These are phyloP conservation scores for Boechera retrofracta DNA, from an alignment of 345 rosid genomes.

Conservation along the genomic window DNA sequence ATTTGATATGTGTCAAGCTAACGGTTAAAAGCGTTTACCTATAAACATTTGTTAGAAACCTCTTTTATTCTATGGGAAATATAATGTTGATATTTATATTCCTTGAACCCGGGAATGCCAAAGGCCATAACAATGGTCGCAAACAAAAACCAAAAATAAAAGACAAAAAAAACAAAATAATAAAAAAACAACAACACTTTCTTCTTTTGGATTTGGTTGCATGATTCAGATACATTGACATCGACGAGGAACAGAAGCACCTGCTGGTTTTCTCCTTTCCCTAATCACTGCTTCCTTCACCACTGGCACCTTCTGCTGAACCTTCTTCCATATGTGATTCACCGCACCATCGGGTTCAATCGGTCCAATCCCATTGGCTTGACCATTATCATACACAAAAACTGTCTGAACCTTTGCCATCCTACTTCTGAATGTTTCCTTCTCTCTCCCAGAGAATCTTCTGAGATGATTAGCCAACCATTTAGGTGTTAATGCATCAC, in stretches of 20 bases:
- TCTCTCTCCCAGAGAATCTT: constrained; percentile 56
- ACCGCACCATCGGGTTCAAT: constrained; percentile 78
- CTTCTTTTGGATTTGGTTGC: constrained; percentile 2
- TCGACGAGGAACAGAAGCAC: constrained; percentile 68
- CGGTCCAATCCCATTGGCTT: constrained; percentile 71
- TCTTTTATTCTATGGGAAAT: no score
- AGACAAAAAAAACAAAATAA: not conserved
- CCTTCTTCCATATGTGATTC: constrained; percentile 87
- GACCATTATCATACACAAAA: constrained; percentile 72
- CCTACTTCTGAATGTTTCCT: constrained; percentile 57
- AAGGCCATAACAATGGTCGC: constrained; percentile 14
- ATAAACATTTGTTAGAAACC: no score
- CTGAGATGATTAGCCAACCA: constrained; percentile 72
- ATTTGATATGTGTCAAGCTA: no score
- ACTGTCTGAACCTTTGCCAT: constrained; percentile 66
- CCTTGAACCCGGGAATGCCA: not conserved
- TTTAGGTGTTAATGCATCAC: constrained; percentile 75
- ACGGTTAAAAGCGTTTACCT: no score
- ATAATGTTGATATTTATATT: not conserved
- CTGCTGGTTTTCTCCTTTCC: constrained; percentile 74
- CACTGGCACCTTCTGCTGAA: constrained; percentile 71
- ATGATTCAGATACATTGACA: constrained; percentile 76
- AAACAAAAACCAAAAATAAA: not conserved
- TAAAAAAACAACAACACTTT: not conserved
- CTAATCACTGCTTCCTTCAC: constrained; percentile 75